Conservation (phyloP, 306 rosid genomes). For the Elaeagnus macrophylla region DNA sequence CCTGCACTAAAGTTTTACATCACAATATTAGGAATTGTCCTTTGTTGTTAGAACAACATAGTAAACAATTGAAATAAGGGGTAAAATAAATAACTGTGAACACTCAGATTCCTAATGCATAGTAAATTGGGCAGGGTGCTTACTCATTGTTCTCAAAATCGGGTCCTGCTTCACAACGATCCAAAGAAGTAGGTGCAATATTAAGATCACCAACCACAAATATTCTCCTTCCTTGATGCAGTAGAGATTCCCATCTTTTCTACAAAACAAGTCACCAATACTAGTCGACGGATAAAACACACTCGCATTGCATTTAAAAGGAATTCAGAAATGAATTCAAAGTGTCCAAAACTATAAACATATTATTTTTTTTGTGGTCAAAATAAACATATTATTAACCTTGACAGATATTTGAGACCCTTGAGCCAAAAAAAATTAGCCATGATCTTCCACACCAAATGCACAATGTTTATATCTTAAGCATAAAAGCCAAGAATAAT, state of each 20-base stretch:
- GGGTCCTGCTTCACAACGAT: constrained; percentile 84
- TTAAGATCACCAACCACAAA: constrained; percentile 92
- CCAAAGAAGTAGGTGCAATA: constrained; percentile 81
- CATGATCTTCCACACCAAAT: background rate
- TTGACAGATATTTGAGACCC: background rate
- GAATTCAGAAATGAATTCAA: background rate
- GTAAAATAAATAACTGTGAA: background rate
- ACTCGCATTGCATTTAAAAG: constrained; percentile 3
- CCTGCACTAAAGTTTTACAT: constrained; percentile 32
- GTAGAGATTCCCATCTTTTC: constrained; percentile 88
- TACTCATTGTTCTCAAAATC: constrained; percentile 83
- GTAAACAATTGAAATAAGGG: background rate
- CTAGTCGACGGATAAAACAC: constrained; percentile 25
- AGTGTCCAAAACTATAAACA: background rate
- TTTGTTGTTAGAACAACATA: background rate
- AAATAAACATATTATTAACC: background rate
- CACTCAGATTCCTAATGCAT: constrained; percentile 10
- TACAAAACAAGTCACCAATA: constrained; percentile 33
- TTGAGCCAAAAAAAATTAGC: background rate
- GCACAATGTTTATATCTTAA: too few relatives aligned
- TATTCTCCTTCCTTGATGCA: constrained; percentile 56
- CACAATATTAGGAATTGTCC: constrained; percentile 7
- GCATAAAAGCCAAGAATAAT: too few relatives aligned
- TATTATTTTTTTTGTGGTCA: too few relatives aligned
- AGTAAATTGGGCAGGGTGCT: constrained; percentile 27